Conservation (phyloP, 139 green algal genomes). For the Chlamydomonas schloesseri region DNA sequence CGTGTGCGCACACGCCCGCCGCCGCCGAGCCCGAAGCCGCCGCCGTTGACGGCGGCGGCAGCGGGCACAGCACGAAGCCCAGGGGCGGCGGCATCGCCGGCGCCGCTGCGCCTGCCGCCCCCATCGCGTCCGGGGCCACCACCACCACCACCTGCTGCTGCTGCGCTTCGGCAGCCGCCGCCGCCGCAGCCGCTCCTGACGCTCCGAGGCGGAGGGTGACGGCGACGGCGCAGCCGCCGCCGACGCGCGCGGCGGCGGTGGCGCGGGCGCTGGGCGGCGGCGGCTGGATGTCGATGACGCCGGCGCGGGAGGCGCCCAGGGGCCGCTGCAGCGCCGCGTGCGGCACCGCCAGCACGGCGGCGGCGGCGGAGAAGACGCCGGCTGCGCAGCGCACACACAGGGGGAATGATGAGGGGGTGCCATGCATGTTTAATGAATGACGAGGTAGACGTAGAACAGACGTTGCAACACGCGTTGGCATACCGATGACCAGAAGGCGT, state of each 20-base stretch:
- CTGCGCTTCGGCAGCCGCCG: no score
- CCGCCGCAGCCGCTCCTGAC: neutral
- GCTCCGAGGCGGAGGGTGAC: neutral
- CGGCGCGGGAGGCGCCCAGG: neutral
- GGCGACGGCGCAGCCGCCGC: neutral
- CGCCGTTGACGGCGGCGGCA: neutral
- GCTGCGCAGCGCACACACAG: neutral
- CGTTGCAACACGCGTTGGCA: no score
- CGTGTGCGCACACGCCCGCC: no score
- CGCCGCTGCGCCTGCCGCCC: neutral
- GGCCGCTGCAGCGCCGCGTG: neutral
- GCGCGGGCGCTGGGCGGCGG: neutral
- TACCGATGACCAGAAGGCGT: no score
- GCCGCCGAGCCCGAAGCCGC: neutral
- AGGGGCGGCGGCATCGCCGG: no score
- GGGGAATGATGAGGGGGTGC: no score
- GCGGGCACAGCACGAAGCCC: slow-evolving; percentile 12
- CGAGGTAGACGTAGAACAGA: no score
- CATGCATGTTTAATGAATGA: no score
- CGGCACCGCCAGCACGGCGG: slow-evolving; percentile 19
- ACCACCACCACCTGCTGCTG: neutral
- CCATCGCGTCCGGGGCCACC: neutral
- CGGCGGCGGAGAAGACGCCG: neutral
- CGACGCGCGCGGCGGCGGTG: neutral
- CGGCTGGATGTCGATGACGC: slow-evolving; percentile 8